These are phyloP conservation scores for Leishmania amazonensis DNA, from an alignment of 208 protist genomes.

Conservation along the genomic window DNA sequence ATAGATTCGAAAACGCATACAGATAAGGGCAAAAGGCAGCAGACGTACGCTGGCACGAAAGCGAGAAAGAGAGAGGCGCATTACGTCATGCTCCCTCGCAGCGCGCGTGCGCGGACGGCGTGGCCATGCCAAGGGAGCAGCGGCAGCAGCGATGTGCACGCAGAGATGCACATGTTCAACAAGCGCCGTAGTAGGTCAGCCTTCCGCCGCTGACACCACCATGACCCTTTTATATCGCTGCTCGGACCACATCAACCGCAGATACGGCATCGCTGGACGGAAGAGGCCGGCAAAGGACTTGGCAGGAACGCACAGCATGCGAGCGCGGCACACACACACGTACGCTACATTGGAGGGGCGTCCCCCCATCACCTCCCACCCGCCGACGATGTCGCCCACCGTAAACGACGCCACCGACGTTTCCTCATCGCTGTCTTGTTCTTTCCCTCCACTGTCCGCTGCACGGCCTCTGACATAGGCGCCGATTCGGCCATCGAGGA, in stretches of 20 bases:
- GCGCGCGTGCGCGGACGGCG: too few species aligned
- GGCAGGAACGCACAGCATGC: conserved; percentile 15
- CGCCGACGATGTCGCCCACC: conserved; percentile 19
- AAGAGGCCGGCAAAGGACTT: conserved; percentile 15
- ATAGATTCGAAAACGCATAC: background rate
- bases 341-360: conserved; percentile 2
- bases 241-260: conserved; percentile 11
- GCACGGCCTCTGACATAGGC: conserved; percentile 6
- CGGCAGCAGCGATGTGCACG: background rate
- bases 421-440: background rate
- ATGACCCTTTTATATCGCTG: conserved; percentile 12
- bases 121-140: background rate
- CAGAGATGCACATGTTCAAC: background rate
- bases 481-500: conserved; percentile 14
- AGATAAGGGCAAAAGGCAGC: background rate
- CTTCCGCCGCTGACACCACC: background rate
- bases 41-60: background rate
- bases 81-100: background rate
- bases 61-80: background rate
- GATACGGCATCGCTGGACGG: conserved; percentile 14
- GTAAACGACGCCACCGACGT: conserved; percentile 9
- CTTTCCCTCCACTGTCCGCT: background rate
- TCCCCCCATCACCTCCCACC: conserved; percentile 15
- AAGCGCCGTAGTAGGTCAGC: background rate
- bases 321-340: conserved; percentile 14